Evolutionary conservation across 768 basidiomycete species (phyloP).

Genomic region (Rhizopogon vulgaris): DNA sequence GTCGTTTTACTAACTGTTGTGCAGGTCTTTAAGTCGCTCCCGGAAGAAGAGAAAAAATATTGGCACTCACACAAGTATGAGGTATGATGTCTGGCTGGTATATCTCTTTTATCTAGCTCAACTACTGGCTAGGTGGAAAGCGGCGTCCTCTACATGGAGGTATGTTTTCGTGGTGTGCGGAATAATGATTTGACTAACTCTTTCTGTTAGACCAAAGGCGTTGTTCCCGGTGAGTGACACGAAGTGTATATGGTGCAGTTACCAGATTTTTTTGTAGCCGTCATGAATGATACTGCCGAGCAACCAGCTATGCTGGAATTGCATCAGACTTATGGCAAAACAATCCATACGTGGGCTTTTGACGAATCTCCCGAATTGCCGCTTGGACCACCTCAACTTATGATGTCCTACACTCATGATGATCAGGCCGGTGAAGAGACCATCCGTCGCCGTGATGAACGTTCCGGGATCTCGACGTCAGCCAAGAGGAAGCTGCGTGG

Average conservation of each 20-base stretch:
- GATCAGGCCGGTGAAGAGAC: constrained; percentile 26
- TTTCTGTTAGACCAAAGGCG: constrained; percentile 13
- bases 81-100: constrained; percentile 11
- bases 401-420: constrained; percentile 39
- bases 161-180: constrained; percentile 1
- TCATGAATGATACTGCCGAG: constrained; percentile 30
- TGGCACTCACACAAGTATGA: constrained; percentile 53
- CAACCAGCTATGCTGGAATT: constrained; percentile 37
- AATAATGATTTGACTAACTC: not conserved
- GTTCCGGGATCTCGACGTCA: constrained; percentile 27
- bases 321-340: constrained; percentile 43
- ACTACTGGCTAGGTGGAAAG: constrained; percentile 24
- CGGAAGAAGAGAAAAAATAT: constrained; percentile 40
- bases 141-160: constrained; percentile 27
- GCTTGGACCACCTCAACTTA: constrained; percentile 40
- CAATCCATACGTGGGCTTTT: constrained; percentile 32
- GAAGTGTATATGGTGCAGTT: not conserved
- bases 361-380: constrained; percentile 36
- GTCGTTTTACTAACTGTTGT: not conserved
- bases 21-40: constrained; percentile 33
- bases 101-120: constrained; percentile 12
- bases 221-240: constrained; percentile 17
- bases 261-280: constrained; percentile 7
- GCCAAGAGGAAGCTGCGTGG: constrained; percentile 28
- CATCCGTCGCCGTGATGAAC: constrained; percentile 28